A percentile compares a stretch with the other conserved stretches of the same genome.
phyloP scores from a whole-genome alignment of 2,329 filamentous ascomycete genomes.

The Alternaria arbusti region DNA sequence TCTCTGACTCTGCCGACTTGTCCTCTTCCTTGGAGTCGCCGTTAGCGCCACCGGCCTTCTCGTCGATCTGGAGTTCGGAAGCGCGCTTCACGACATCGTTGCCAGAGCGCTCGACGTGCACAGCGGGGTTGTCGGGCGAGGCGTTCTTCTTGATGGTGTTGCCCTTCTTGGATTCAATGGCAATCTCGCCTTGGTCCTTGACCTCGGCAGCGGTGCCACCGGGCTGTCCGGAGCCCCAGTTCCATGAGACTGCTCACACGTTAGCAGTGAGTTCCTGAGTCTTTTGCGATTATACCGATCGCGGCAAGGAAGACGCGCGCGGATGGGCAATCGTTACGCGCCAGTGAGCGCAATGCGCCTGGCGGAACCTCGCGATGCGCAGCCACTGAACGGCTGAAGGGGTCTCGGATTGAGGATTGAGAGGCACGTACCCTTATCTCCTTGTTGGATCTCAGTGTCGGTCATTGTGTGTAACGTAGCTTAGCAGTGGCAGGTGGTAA shows the following conservation, averaged over 20 bases:
- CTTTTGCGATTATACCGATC: slow-evolving; percentile 29
- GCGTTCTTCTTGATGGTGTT: slow-evolving; percentile 71
- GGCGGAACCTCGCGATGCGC: neutral
- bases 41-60: slow-evolving; percentile 49
- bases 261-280: slow-evolving; percentile 5
- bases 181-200: slow-evolving; percentile 64
- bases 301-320: slow-evolving; percentile 24
- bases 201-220: slow-evolving; percentile 64
- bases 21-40: slow-evolving; percentile 45
- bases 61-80: slow-evolving; percentile 64
- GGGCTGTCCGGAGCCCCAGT: slow-evolving; percentile 63
- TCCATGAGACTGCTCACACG: slow-evolving; percentile 63
- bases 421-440: slow-evolving; percentile 44
- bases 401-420: neutral
- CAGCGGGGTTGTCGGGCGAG: slow-evolving; percentile 65
- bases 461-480: slow-evolving; percentile 37
- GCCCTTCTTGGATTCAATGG: slow-evolving; percentile 66
- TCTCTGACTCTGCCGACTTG: slow-evolving; percentile 36
- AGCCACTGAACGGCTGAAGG: neutral
- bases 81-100: slow-evolving; percentile 71
- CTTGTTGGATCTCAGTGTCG: slow-evolving; percentile 44
- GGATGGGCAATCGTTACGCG: slow-evolving; percentile 3
- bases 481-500: slow-evolving; percentile 18
- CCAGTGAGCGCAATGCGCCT: slow-evolving; percentile 4
- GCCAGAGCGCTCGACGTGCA: slow-evolving; percentile 64